Conservation (phyloP, 1,139 yeast species). For the Wickerhamomyces sp. region DNA sequence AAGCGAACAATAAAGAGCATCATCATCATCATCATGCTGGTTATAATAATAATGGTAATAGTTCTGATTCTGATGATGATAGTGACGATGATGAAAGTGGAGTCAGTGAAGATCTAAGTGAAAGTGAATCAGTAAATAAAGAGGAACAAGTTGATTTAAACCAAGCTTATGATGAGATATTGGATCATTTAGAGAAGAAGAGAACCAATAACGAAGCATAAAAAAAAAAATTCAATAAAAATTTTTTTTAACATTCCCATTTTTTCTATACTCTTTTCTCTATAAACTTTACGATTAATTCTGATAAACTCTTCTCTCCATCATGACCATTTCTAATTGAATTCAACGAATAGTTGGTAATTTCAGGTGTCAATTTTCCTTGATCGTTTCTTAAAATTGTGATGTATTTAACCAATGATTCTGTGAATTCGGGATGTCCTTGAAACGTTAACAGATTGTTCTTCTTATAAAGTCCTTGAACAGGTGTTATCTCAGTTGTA, state of each 20-base stretch:
- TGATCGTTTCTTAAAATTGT: conserved; percentile 14
- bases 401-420: conserved; percentile 29
- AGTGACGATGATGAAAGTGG: conserved; percentile 14
- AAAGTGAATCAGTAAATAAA: too few species aligned
- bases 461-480: conserved; percentile 59
- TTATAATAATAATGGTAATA: too few species aligned
- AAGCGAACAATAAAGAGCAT: too few species aligned
- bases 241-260: too few species aligned
- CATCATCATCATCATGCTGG: too few species aligned
- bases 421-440: conserved; percentile 83
- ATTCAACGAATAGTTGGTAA: conserved; percentile 19
- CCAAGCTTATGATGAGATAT: conserved; percentile 47
- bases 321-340: conserved; percentile 22
- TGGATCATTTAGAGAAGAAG: conserved; percentile 36
- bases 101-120: too few species aligned
- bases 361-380: conserved; percentile 19
- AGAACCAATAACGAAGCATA: conserved; percentile 22
- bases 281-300: conserved; percentile 28
- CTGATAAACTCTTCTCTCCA: conserved; percentile 27
- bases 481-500: conserved; percentile 44
- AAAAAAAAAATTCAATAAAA: too few species aligned
- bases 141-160: too few species aligned
- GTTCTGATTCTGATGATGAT: conserved; percentile 8
- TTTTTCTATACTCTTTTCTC: too few species aligned
- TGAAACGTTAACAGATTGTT: conserved; percentile 60